Percentiles rank a stretch among this genome's conserved stretches.
Evolutionary conservation across 192 early-diverging fungal genomes (phyloP).

Genomic region (Haplosporangium gracile): DNA sequence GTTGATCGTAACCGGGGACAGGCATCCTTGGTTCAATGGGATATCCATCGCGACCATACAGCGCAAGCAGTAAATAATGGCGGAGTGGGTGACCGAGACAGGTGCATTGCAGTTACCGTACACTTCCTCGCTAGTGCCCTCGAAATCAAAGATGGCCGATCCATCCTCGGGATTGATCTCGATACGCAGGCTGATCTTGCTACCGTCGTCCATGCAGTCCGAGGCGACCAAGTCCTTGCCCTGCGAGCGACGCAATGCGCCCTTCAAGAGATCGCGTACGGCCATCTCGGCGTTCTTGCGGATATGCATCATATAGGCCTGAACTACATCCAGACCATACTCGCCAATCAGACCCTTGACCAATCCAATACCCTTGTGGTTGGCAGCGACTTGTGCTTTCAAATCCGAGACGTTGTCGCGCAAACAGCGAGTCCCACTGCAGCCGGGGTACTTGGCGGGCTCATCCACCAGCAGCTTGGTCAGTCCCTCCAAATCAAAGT

Average conservation of each 20-base stretch:
- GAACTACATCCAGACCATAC: slow-evolving; percentile 88
- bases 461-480: slow-evolving; percentile 79
- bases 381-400: slow-evolving; percentile 98
- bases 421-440: slow-evolving; percentile 89
- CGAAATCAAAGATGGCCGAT: slow-evolving; percentile 93
- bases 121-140: slow-evolving; percentile 88
- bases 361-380: slow-evolving; percentile 91
- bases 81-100: slow-evolving; percentile 82
- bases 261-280: slow-evolving; percentile 82
- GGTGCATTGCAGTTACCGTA: slow-evolving; percentile 87
- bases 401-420: slow-evolving; percentile 94
- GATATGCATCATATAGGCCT: slow-evolving; percentile 96
- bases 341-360: slow-evolving; percentile 86
- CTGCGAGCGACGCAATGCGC: slow-evolving; percentile 60
- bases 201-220: slow-evolving; percentile 97
- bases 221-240: slow-evolving; percentile 59
- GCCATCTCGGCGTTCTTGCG: slow-evolving; percentile 90
- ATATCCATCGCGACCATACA: slow-evolving; percentile 92
- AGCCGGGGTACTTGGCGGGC: slow-evolving; percentile 87
- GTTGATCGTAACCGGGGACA: slow-evolving; percentile 83
- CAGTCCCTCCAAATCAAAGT: slow-evolving; percentile 90
- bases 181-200: slow-evolving; percentile 80
- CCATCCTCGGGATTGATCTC: slow-evolving; percentile 79
- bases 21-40: slow-evolving; percentile 95
- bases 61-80: slow-evolving; percentile 97